Base-by-base conservation (phyloP, 805 yeast genomes). In the Candida loeiensis region DNA sequence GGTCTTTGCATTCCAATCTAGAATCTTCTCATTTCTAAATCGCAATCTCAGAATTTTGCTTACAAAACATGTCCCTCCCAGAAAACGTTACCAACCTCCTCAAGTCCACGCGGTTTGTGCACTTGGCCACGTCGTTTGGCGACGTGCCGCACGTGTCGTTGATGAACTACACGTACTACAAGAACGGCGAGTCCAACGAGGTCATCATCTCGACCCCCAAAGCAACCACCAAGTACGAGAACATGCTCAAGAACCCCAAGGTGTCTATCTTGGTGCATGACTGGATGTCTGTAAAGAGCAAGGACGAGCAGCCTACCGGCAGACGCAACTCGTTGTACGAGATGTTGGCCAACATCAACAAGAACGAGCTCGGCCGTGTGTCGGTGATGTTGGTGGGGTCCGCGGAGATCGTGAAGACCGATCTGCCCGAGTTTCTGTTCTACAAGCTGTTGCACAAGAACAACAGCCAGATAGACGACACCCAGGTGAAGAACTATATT, bases 231-330 rank as follows among this genome's bases (percentile, higher is more conserved):
- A 91, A 90, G 63, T 86, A 74, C 59, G 62, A 71, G 25, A 90
- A 91, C 61, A 76, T 91, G 37, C 46, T 59, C 11, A 61, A 63
- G 27, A 91, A 91, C 56, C 89, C 91, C 6, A 73, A 77, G 30
- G 96, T 91, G 4, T 83, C 96, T 0, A 58, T 91, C 33, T 69
- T 91, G 44, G 79, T 91, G 31, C 98, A 91, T 57, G 98, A 91
- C 53, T 90, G 96, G 96, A 76, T 84, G 12, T 74, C 87, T 1
- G 78, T 84, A 3, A 72, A 73, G 51, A 60, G 64, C 28, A 28
- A 39, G 29, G 30, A 39, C 22, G 37, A 34, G 17, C 40, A 41
- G 8, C 42, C 46, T 3, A 18, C 37, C 19, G 45, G 46, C 22
- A 32, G 57, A 31, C 43, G 59, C 25, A 52, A 56, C 49, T 40